Percentiles rank a stretch among this genome's conserved stretches.
Conservation (phyloP, 2,329 filamentous ascomycete species). For the Trichoderma koningii region DNA sequence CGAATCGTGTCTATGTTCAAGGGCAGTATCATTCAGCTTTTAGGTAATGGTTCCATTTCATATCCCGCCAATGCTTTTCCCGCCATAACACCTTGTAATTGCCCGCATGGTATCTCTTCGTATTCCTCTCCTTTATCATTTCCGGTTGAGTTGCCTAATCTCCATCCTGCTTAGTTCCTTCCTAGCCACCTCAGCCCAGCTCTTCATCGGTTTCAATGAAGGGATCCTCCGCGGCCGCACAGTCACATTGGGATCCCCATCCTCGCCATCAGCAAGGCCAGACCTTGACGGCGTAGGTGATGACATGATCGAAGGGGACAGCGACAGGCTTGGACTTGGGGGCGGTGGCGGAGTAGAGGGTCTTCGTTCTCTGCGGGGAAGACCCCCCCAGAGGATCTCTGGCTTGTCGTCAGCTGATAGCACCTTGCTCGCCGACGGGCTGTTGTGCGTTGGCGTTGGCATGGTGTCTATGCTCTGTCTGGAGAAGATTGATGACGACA, state of each 20-base stretch:
- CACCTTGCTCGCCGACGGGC: slow-evolving; percentile 35
- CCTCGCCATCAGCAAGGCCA: slow-evolving; percentile 25
- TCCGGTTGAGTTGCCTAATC: slow-evolving; percentile 1
- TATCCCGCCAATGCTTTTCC: neutral
- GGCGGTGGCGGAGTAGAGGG: slow-evolving; percentile 28
- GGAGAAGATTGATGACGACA: slow-evolving; percentile 47
- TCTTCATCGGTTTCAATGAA: slow-evolving; percentile 41
- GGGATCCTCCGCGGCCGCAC: slow-evolving; percentile 34
- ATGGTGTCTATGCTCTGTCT: slow-evolving; percentile 41
- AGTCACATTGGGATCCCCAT: slow-evolving; percentile 29
- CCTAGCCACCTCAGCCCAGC: slow-evolving; percentile 47
- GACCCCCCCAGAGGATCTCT: slow-evolving; percentile 34
- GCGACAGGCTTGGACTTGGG: slow-evolving; percentile 34
- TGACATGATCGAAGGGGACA: slow-evolving; percentile 38
- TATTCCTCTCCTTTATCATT: neutral
- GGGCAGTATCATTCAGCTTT: too few relatives aligned
- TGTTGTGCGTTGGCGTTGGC: slow-evolving; percentile 39
- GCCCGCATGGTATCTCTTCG: neutral
- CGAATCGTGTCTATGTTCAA: too few relatives aligned
- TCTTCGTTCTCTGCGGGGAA: slow-evolving; percentile 29
- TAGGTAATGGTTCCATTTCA: too few relatives aligned
- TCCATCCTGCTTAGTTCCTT: slow-evolving; percentile 36
- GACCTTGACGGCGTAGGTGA: slow-evolving; percentile 36
- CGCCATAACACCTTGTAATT: neutral
- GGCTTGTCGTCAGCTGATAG: slow-evolving; percentile 27